Conservation (phyloP, 495 filamentous ascomycete genomes). For the Trichocladium uniseriatum region DNA sequence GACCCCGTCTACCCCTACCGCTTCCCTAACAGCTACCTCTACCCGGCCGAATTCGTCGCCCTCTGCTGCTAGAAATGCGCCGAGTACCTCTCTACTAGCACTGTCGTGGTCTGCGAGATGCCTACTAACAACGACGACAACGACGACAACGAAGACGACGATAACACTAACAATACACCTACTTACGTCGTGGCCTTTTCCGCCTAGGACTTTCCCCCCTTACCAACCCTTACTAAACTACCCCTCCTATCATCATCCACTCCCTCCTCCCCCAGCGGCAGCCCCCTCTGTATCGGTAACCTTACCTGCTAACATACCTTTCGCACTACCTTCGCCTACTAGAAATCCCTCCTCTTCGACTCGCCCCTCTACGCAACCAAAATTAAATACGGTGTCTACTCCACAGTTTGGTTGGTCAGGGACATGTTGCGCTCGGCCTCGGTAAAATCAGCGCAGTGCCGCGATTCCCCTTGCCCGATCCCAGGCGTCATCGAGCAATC, state of each 20-base stretch:
- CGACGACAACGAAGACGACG: too few species aligned
- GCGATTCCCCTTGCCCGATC: too few species aligned
- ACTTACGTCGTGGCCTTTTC: constrained; percentile 20
- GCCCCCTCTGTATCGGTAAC: constrained; percentile 16
- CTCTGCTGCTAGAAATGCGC: constrained; percentile 19
- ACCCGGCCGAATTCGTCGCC: constrained; percentile 18
- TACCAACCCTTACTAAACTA: too few species aligned
- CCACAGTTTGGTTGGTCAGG: too few species aligned
- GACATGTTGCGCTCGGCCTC: too few species aligned
- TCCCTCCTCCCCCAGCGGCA: background rate
- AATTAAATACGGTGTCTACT: too few species aligned
- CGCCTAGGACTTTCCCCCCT: constrained; percentile 23
- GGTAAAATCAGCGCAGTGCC: too few species aligned
- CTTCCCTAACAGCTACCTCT: too few species aligned
- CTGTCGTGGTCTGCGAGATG: constrained; percentile 27
- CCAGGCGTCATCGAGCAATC: too few species aligned
- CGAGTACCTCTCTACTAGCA: constrained; percentile 21
- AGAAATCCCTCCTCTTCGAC: constrained; percentile 18
- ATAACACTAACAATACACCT: too few species aligned
- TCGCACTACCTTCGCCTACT: constrained; percentile 8
- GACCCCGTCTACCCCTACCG: constrained; percentile 31
- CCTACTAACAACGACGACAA: background rate
- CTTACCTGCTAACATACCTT: constrained; percentile 17
- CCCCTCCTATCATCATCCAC: background rate
- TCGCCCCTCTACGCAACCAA: too few species aligned